Conservation (phyloP, 371 early-diverging fungal species). For the Mucor lusitanicus region DNA sequence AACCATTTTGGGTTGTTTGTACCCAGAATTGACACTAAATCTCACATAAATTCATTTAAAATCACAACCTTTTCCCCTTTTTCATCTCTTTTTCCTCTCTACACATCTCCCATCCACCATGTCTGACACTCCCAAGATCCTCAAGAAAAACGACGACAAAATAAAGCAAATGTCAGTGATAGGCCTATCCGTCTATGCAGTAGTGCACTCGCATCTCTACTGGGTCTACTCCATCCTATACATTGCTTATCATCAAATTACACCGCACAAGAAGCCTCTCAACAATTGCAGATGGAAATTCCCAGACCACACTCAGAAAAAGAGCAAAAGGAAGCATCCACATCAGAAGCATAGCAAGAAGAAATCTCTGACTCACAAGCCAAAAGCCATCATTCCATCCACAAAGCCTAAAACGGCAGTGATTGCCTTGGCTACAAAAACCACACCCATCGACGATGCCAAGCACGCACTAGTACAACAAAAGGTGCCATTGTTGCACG, state of each 20-base stretch:
- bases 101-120: not conserved
- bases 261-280: not conserved
- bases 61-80: not conserved
- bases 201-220: slow-evolving; percentile 19
- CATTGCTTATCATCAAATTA: slow-evolving; percentile 13
- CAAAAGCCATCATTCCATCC: not conserved
- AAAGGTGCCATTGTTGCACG: not conserved
- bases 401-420: not conserved
- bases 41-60: not conserved
- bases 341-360: not conserved
- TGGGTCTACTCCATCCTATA: slow-evolving; percentile 25
- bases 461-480: not conserved
- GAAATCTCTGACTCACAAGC: slow-evolving; percentile 1
- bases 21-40: not conserved
- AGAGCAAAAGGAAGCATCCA: not conserved
- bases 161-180: not conserved
- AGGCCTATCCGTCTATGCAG: slow-evolving; percentile 10
- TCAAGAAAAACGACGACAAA: not conserved
- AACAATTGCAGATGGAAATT: not conserved
- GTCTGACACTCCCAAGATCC: not conserved
- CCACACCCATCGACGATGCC: not conserved
- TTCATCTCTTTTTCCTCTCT: not conserved
- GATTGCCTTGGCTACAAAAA: not conserved
- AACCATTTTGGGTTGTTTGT: not conserved
- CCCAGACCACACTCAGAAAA: not conserved